Base-by-base conservation (phyloP, 495 filamentous ascomycete species). In the Hyaloscypha finlandica region DNA sequence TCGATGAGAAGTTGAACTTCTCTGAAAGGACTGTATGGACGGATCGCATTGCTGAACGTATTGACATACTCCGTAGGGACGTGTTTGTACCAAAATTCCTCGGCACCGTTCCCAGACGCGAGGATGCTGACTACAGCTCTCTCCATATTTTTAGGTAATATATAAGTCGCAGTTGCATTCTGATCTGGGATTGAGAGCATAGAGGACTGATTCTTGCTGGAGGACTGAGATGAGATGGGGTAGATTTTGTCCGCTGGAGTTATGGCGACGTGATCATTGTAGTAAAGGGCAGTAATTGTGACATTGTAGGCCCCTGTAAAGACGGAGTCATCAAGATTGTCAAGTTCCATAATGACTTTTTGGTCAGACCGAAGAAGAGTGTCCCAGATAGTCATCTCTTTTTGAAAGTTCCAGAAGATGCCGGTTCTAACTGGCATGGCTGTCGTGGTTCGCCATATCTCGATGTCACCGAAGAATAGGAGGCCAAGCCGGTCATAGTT, bases 371-470 rank as follows among this genome's bases (percentile, higher is more conserved):
- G 81, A 81, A 90, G 89, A 14, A 96, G 79, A 3, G 83, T 74
- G 19, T 89, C 80, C 75, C 87, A 93, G 65, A 86, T 79, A 1
- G 89, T 90, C 85, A 93, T 88, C 68, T 96, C 92, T 75, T 96
- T 96, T 64, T 88, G 79, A 64, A 93, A 93, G 3, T 88, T 90
- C 86, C 82, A 85, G 63, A 76, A 75, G 52, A 94, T 94, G 1
- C 92, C 92, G 2, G 65, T 68, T 42, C 82, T 80, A 6, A 72
- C 63, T 4, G 92, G 92, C 77, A 95, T 90, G 0, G 92, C 92
- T 4, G 93, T 96, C 16, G 90, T 93, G 3, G 92, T 94, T 31
- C 92, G 81, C 79, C 89, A 94, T 5, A 96, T 81, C 73, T 96
- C 92, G 32, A 85, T 84, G 74, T 94, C 90, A 11, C 88, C 89